A percentile compares a stretch with the other conserved stretches of the same genome.
These are phyloP conservation scores for Penicillium sumatraense DNA, from an alignment of 2,329 filamentous ascomycete species.

Conservation along the genomic window DNA sequence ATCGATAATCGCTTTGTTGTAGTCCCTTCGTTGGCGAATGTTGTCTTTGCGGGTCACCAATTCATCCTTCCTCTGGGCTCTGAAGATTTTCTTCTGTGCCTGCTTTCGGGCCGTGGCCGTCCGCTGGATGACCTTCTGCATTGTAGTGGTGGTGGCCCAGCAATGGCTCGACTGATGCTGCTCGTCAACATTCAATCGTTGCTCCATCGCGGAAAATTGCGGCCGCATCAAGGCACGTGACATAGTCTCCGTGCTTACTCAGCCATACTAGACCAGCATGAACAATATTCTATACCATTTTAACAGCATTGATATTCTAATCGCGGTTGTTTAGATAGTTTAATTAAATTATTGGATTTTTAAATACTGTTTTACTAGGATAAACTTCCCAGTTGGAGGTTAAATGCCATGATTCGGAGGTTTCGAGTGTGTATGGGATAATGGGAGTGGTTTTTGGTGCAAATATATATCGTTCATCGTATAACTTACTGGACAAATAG, in stretches of 20 bases:
- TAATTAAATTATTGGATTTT: too few species aligned
- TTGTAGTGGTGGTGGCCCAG: slow-evolving; percentile 46
- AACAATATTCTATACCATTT: not conserved
- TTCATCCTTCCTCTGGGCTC: slow-evolving; percentile 48
- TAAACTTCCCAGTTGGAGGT: too few species aligned
- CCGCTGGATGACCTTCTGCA: slow-evolving; percentile 74
- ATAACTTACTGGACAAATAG: too few species aligned
- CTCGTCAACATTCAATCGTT: slow-evolving; percentile 20
- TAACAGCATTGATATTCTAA: too few species aligned
- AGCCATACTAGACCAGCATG: not conserved
- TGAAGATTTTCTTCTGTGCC: slow-evolving; percentile 52
- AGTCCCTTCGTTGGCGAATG: slow-evolving; percentile 35
- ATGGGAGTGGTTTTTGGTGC: too few species aligned
- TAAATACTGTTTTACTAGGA: too few species aligned
- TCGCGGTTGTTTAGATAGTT: too few species aligned
- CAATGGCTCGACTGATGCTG: slow-evolving; percentile 34
- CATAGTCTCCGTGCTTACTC: not conserved
- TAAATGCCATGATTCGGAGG: too few species aligned
- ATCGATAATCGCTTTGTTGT: slow-evolving; percentile 39
- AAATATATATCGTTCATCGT: too few species aligned
- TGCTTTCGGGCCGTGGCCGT: slow-evolving; percentile 70
- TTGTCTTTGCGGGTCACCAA: slow-evolving; percentile 39
- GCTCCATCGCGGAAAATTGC: slow-evolving; percentile 32
- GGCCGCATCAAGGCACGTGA: slow-evolving; percentile 28
- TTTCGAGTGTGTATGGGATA: too few species aligned